These are phyloP conservation scores for Podosphaera aphanis DNA, from an alignment of 2,329 filamentous ascomycete genomes.

Conservation along the genomic window DNA sequence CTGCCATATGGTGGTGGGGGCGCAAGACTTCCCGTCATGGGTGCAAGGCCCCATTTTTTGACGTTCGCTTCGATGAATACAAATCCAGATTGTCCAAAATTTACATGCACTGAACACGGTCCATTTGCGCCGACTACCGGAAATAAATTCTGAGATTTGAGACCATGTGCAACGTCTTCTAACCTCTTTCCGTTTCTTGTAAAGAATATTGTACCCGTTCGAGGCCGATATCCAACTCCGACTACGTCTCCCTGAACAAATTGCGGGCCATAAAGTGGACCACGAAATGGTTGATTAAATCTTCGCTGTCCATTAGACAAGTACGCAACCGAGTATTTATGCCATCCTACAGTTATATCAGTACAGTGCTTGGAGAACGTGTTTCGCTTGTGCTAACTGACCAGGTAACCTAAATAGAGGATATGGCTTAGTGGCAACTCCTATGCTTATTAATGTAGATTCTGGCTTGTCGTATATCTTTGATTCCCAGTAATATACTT, in stretches of 20 bases:
- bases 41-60: slow-evolving; percentile 96
- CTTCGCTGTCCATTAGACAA: slow-evolving; percentile 67
- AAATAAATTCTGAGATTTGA: slow-evolving; percentile 93
- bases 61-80: slow-evolving; percentile 99
- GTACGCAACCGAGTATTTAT: slow-evolving; percentile 83
- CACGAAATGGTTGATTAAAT: slow-evolving; percentile 75
- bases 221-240: slow-evolving; percentile 80
- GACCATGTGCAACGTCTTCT: slow-evolving; percentile 76
- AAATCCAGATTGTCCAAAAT: slow-evolving; percentile 92
- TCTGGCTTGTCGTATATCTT: slow-evolving; percentile 98
- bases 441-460: slow-evolving; percentile 63
- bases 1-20: slow-evolving; percentile 92
- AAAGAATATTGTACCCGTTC: slow-evolving; percentile 90
- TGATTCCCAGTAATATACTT: slow-evolving; percentile 98
- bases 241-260: slow-evolving; percentile 89
- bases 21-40: slow-evolving; percentile 82
- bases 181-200: slow-evolving; percentile 95
- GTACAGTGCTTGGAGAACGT: neutral
- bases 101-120: slow-evolving; percentile 79
- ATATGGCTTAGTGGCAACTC: slow-evolving; percentile 91
- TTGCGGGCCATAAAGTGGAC: slow-evolving; percentile 57
- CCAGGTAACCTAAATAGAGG: slow-evolving; percentile 83
- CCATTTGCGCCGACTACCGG: slow-evolving; percentile 92
- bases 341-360: slow-evolving; percentile 37
- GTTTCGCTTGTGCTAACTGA: slow-evolving; percentile 21